These are phyloP conservation scores for Pseudogymnoascus sp. DNA, from an alignment of 2,329 filamentous ascomycete genomes.

Conservation along the genomic window DNA sequence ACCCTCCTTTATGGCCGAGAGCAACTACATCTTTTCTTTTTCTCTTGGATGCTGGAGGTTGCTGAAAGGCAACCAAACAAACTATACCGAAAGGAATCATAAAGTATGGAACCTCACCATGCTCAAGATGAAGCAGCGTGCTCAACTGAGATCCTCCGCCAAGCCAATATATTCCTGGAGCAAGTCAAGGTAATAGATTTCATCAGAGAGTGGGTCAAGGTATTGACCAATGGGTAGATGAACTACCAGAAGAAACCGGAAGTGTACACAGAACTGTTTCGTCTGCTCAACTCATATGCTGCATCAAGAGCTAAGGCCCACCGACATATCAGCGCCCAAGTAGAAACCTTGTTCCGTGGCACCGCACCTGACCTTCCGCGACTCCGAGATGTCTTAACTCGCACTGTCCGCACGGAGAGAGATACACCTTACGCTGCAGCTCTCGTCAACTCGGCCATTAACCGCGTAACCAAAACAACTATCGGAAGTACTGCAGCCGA, in stretches of 20 bases:
- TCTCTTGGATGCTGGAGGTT: too few species aligned
- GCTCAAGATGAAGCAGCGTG: not conserved
- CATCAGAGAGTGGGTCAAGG: not conserved
- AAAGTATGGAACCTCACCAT: not conserved
- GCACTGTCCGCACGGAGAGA: not conserved
- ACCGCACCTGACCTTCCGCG: not conserved
- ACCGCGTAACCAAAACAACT: not conserved
- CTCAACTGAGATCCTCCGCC: not conserved
- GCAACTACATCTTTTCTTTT: too few species aligned
- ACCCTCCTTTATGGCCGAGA: not conserved
- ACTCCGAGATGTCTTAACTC: not conserved
- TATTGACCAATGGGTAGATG: not conserved
- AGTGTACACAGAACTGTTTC: not conserved
- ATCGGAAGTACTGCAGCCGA: not conserved
- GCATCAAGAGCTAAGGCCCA: not conserved
- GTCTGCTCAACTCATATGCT: not conserved
- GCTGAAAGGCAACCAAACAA: not conserved
- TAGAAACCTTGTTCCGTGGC: not conserved
- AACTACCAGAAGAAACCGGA: not conserved
- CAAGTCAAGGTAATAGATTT: not conserved
- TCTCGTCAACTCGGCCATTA: conserved; percentile 1
- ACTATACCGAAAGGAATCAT: not conserved
- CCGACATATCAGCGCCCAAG: not conserved
- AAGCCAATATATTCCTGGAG: not conserved
- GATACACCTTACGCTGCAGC: not conserved